These are phyloP conservation scores for Leccinum ambiguum DNA, from an alignment of 1,284 basidiomycete genomes.

Conservation along the genomic window DNA sequence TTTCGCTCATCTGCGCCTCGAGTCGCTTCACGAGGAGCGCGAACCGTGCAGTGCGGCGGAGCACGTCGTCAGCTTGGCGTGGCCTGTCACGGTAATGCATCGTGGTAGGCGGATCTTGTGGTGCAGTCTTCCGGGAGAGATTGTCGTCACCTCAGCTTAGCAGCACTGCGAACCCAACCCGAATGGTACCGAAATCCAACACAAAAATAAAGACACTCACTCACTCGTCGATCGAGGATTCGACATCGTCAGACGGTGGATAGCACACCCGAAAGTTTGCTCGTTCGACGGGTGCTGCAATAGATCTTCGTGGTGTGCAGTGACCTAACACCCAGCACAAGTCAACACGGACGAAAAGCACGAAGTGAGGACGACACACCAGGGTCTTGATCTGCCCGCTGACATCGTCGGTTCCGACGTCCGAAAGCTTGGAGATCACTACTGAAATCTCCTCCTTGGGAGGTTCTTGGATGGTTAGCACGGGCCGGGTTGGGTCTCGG, in stretches of 20 bases:
- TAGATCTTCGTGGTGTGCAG: conserved; percentile 71
- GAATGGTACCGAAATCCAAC: neutral
- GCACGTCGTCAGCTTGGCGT: conserved; percentile 79
- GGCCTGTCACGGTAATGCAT: conserved; percentile 52
- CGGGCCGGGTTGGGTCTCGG: conserved; percentile 28
- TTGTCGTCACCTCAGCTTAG: conserved; percentile 3
- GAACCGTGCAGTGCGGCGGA: conserved; percentile 81
- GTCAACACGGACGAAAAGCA: neutral
- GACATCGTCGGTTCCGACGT: conserved; percentile 84
- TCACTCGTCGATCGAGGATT: conserved; percentile 72
- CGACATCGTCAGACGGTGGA: conserved; percentile 62
- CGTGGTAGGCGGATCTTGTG: conserved; percentile 83
- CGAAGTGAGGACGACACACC: conserved; percentile 31
- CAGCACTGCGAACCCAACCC: neutral
- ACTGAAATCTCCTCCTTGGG: conserved; percentile 85
- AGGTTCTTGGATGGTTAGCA: conserved; percentile 47
- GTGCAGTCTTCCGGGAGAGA: conserved; percentile 55
- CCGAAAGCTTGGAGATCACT: conserved; percentile 76
- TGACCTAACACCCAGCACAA: conserved; percentile 43
- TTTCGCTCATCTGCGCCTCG: conserved; percentile 75
- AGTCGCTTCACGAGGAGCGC: conserved; percentile 78
- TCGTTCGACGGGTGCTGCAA: conserved; percentile 49
- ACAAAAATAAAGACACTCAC: conserved; percentile 13
- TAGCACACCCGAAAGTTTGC: conserved; percentile 62
- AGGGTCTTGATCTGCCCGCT: conserved; percentile 83